phyloP scores from a whole-genome alignment of 108 stramenopile species.

The Stephanodiscus minutulus region DNA sequence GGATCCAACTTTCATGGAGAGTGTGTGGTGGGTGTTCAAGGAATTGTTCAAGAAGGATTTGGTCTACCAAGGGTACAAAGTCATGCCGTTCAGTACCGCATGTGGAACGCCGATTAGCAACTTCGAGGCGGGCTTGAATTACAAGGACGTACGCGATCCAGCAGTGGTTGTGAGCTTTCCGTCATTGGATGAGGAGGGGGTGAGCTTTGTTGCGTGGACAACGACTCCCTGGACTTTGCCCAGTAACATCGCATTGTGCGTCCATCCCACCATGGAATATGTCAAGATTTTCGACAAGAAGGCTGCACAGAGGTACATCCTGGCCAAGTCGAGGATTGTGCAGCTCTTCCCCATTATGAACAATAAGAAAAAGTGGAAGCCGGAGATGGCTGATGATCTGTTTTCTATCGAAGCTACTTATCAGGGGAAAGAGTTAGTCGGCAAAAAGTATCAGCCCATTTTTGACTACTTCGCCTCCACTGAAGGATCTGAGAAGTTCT shows the following conservation, averaged over 20 bases:
- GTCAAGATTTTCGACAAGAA: slow-evolving; percentile 92
- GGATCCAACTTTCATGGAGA: slow-evolving; percentile 98
- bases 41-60: slow-evolving; percentile 93
- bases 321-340: slow-evolving; percentile 84
- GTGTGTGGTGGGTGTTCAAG: slow-evolving; percentile 99
- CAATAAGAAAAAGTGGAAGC: slow-evolving; percentile 96
- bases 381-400: slow-evolving; percentile 80
- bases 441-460: slow-evolving; percentile 90
- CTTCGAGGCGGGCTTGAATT: slow-evolving; percentile 99
- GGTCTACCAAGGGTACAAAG: slow-evolving; percentile 99
- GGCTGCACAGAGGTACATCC: slow-evolving; percentile 76
- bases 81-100: slow-evolving; percentile 98
- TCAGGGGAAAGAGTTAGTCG: slow-evolving; percentile 89
- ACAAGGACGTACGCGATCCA: slow-evolving; percentile 98
- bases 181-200: slow-evolving; percentile 73
- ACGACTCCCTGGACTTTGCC: slow-evolving; percentile 99
- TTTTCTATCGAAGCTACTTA: slow-evolving; percentile 78
- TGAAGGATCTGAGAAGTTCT: slow-evolving; percentile 63
- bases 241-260: slow-evolving; percentile 95
- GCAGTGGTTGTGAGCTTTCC: slow-evolving; percentile 98
- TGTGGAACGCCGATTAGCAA: slow-evolving; percentile 97
- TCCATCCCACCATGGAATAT: slow-evolving; percentile 92
- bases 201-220: slow-evolving; percentile 93
- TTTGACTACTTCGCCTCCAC: slow-evolving; percentile 88
- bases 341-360: slow-evolving; percentile 95